Evolutionary conservation across 116 monocot genomes (phyloP), one percentile per base, ranked within the genome.

Genomic region (Zostera marina): DNA sequence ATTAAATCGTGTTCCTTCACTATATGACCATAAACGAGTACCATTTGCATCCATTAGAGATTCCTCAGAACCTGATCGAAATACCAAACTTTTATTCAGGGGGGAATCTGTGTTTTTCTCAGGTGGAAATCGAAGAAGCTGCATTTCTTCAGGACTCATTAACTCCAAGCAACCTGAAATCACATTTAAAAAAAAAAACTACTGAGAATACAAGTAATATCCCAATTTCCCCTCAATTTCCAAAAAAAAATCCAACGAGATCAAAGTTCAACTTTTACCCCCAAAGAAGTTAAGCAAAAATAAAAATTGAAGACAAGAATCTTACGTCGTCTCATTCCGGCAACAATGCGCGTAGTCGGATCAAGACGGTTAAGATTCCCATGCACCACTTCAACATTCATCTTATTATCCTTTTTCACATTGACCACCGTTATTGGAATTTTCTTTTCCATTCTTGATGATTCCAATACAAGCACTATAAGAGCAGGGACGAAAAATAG

Each of bases 131-230:
- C 79, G 68, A 60, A 98, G 60, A 20, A 68, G 65, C 54, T 75
- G 49, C 54, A 98, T 48, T 62, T 98, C 63, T 56, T 86, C 81
- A 58, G 74, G 72, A 44, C 38, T 46, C 56, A 90, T 66, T 55
- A 86, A 68, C 71, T 83, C 79, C 57, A 98, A 72, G 76, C 98
- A 98, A 69, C 68, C 98, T 98, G 73, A 60, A 41, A 44, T 54
- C 52, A 73, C 43, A 49, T 9, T 53, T n/a, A 59, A 42, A 7
- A 22, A 53, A 72, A 16, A 11, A 25, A 51, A 41, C 39, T 21
- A 21, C n/a, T 66, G 39, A 67, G 7, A 5, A 51, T 10, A 41
- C 22, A 16, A 59, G 19, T 12, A 9, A 15, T 4, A 59, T 12
- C 20, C 9, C 21, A 19, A 25, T 54, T 5, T 12, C 10, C 23